phyloP scores from a whole-genome alignment of 2,329 filamentous ascomycete genomes.

The Cylindrodendrum hubeiense region DNA sequence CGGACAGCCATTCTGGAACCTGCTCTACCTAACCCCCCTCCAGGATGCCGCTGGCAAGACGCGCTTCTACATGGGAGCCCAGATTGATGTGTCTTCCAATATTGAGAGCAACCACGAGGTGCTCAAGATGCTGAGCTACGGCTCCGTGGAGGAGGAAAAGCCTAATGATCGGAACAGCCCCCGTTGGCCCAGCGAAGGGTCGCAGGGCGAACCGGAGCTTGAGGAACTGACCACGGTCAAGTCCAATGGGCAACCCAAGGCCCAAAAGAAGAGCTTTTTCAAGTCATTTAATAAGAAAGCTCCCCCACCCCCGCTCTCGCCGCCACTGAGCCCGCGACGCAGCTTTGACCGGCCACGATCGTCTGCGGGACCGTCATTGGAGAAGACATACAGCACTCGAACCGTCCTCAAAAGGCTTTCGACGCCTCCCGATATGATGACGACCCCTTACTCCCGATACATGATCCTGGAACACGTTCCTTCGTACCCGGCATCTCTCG shows the following conservation, averaged over 20 bases:
- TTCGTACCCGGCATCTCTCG: slow-evolving; percentile 38
- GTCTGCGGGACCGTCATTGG: slow-evolving; percentile 34
- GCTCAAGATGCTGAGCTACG: slow-evolving; percentile 60
- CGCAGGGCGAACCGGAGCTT: slow-evolving; percentile 32
- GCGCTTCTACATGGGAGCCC: slow-evolving; percentile 66
- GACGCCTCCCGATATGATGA: slow-evolving; percentile 35
- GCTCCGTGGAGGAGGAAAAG: slow-evolving; percentile 41
- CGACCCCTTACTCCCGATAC: slow-evolving; percentile 48
- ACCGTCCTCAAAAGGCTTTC: slow-evolving; percentile 39
- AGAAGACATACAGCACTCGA: slow-evolving; percentile 45
- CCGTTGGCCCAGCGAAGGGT: slow-evolving; percentile 32
- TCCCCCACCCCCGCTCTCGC: slow-evolving; percentile 38
- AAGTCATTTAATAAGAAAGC: slow-evolving; percentile 49
- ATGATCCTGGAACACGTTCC: slow-evolving; percentile 48
- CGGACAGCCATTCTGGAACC: slow-evolving; percentile 68
- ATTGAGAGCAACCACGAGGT: slow-evolving; percentile 64
- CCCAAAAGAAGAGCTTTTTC: slow-evolving; percentile 49
- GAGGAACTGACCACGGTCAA: slow-evolving; percentile 45
- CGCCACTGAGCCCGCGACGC: slow-evolving; percentile 41
- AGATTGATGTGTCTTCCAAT: slow-evolving; percentile 69
- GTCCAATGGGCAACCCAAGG: slow-evolving; percentile 36
- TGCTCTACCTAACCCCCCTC: slow-evolving; percentile 67
- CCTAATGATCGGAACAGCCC: slow-evolving; percentile 9
- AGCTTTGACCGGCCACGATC: slow-evolving; percentile 42
- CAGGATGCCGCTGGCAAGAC: slow-evolving; percentile 60